These are phyloP conservation scores for Rhizomucor pusillus DNA, from an alignment of 371 early-diverging fungal species.

Conservation along the genomic window DNA sequence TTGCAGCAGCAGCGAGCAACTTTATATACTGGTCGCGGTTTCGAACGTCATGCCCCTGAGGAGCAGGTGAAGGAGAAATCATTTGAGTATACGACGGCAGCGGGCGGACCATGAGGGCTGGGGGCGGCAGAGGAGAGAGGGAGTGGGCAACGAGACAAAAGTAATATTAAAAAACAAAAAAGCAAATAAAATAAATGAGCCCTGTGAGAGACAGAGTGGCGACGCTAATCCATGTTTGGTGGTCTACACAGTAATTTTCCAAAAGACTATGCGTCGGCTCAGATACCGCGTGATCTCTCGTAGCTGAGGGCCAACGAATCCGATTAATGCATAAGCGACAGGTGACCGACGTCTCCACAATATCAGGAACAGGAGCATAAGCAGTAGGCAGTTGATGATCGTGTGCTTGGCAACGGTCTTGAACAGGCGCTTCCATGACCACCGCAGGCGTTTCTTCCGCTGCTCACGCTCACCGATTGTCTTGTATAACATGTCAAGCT, in stretches of 20 bases:
- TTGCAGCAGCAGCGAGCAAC: not conserved
- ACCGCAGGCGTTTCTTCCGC: conserved; percentile 15
- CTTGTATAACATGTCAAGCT: conserved; percentile 35
- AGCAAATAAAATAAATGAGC: no score
- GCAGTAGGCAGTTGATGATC: conserved; percentile 30
- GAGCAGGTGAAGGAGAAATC: no score
- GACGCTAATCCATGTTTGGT: no score
- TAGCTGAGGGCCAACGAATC: conserved; percentile 24
- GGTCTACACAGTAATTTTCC: conserved; percentile 35
- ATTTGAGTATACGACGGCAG: no score
- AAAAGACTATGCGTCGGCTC: conserved; percentile 27
- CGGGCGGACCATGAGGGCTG: no score
- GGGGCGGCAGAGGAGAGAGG: no score
- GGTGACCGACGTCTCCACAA: conserved; percentile 36
- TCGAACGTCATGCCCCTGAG: not conserved
- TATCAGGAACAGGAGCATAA: conserved; percentile 28
- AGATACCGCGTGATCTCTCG: conserved; percentile 20
- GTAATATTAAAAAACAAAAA: no score
- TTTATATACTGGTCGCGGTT: not conserved
- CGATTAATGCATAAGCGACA: conserved; percentile 32
- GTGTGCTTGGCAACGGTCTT: conserved; percentile 30
- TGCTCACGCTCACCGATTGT: conserved; percentile 24
- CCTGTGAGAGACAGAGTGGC: no score
- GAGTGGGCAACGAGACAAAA: no score
- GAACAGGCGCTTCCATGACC: conserved; percentile 21